phyloP scores from a whole-genome alignment of 2,329 filamentous ascomycete species.

The Penicillium polonicum region DNA sequence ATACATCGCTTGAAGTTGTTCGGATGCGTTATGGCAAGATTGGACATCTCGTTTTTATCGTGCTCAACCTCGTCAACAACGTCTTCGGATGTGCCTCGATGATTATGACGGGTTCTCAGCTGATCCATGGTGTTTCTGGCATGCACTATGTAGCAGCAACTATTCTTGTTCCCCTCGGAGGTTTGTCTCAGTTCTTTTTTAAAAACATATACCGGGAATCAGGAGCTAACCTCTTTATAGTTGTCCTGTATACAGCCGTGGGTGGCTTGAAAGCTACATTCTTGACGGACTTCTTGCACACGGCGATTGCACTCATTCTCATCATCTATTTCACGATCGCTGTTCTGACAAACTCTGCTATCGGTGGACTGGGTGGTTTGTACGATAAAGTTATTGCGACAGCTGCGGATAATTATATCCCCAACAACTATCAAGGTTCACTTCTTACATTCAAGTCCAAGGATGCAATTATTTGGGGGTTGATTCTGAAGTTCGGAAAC shows the following conservation, averaged over 20 bases:
- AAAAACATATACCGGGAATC: neutral
- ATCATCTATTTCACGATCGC: slow-evolving; percentile 51
- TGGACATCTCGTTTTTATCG: slow-evolving; percentile 43
- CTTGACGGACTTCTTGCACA: slow-evolving; percentile 51
- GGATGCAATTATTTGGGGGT: slow-evolving; percentile 44
- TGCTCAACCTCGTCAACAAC: slow-evolving; percentile 46
- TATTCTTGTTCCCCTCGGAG: slow-evolving; percentile 48
- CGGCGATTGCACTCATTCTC: slow-evolving; percentile 49
- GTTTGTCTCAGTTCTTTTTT: slow-evolving; percentile 24
- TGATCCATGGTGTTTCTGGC: slow-evolving; percentile 49
- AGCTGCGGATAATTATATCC: slow-evolving; percentile 43
- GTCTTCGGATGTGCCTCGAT: slow-evolving; percentile 48
- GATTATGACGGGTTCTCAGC: slow-evolving; percentile 48
- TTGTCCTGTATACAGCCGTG: slow-evolving; percentile 50
- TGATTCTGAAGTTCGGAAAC: slow-evolving; percentile 52
- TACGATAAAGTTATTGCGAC: slow-evolving; percentile 50
- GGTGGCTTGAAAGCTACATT: slow-evolving; percentile 53
- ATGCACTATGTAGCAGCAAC: slow-evolving; percentile 51
- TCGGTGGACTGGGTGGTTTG: slow-evolving; percentile 46
- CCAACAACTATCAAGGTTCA: slow-evolving; percentile 50
- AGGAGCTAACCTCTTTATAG: slow-evolving; percentile 22
- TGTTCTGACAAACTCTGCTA: slow-evolving; percentile 44
- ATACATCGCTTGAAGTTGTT: slow-evolving; percentile 53
- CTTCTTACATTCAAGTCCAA: slow-evolving; percentile 52
- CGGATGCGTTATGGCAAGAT: slow-evolving; percentile 48